Conservation (phyloP, 768 basidiomycete species). For the Suillus subluteus region DNA sequence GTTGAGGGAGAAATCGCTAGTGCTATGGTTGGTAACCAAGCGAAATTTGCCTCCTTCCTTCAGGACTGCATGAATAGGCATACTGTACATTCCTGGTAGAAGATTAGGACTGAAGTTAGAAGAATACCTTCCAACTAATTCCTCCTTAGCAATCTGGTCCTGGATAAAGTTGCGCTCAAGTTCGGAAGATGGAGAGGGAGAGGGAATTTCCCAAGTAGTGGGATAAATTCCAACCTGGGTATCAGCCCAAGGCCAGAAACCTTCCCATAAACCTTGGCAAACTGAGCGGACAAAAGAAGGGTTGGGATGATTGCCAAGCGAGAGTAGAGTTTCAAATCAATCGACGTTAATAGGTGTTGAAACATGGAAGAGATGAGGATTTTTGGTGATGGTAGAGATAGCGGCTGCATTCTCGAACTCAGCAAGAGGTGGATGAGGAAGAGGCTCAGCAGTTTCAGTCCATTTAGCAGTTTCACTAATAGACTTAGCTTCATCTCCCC, state of each 20-base stretch:
- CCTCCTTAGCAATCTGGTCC: constrained; percentile 18
- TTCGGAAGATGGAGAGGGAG: constrained; percentile 8
- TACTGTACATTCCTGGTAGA: too few relatives aligned
- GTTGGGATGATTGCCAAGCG: constrained; percentile 19
- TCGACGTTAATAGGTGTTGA: constrained; percentile 29
- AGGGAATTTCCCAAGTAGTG: background rate
- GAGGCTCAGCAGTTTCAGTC: too few relatives aligned
- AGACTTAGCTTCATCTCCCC: too few relatives aligned
- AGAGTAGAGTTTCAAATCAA: constrained; percentile 24
- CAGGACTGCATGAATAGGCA: too few relatives aligned
- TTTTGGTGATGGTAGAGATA: background rate
- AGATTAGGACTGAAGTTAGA: too few relatives aligned
- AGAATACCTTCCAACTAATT: too few relatives aligned
- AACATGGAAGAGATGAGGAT: constrained; percentile 24
- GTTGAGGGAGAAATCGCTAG: too few relatives aligned
- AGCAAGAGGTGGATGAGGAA: background rate
- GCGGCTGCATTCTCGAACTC: background rate
- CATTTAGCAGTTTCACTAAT: background rate
- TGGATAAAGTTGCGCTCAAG: constrained; percentile 28
- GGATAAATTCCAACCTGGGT: constrained; percentile 12
- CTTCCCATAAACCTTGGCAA: constrained; percentile 23
- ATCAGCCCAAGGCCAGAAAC: constrained; percentile 38
- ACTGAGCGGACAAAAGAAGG: constrained; percentile 31
- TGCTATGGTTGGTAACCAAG: too few relatives aligned
- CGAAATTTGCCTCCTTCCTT: too few relatives aligned